Evolutionary conservation across 1,284 basidiomycete genomes (phyloP), one percentile per base, ranked within the genome.

Genomic region (Puccinia horiana): DNA sequence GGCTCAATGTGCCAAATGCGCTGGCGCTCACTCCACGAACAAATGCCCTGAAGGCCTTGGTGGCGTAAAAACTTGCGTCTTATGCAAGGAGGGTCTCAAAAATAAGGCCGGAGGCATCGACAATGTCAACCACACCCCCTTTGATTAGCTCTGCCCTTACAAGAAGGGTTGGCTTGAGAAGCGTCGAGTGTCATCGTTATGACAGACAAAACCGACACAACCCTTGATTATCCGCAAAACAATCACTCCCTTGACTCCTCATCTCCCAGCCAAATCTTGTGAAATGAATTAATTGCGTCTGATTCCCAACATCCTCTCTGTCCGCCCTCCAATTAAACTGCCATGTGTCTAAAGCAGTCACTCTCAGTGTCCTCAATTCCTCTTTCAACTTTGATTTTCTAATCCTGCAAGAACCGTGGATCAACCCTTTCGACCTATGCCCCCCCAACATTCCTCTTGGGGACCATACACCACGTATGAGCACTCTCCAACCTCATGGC

Each of bases 1-100:
- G 29, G 49, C 47, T 9, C 20, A 20, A 54, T 75, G 73, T 42
- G 47, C 32, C 26, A 75, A 75, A 40, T 75, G 73, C 52, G 73
- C 29, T 1, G 52, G 58, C 23, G 2, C 14, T 11, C 73, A 75
- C 40, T 23, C 29, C 35, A 56, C 73, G 2, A 75, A 56, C 35
- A 49, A 75, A 2, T 75, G 47, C 52, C 61, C 56, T 11, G 23
- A 58, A 9, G 29, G 61, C 6, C 61, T 65, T n/a, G 61, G n/a
- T n/a, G n/a, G n/a, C n/a, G n/a, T n/a, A n/a, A n/a, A n/a, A n/a
- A 26, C 61, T 18, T 65, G 18, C 29, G 61, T 65, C 4, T 35
- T 65, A 12, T 65, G 18, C 26, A 65, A 65, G 26, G 29, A 65
- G 6, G 61, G 61, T 14, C 29, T 32, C 14, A 37, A 65, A 29